Conservation (phyloP, 2,329 filamentous ascomycete species). For the Fusarium guadeloupense region DNA sequence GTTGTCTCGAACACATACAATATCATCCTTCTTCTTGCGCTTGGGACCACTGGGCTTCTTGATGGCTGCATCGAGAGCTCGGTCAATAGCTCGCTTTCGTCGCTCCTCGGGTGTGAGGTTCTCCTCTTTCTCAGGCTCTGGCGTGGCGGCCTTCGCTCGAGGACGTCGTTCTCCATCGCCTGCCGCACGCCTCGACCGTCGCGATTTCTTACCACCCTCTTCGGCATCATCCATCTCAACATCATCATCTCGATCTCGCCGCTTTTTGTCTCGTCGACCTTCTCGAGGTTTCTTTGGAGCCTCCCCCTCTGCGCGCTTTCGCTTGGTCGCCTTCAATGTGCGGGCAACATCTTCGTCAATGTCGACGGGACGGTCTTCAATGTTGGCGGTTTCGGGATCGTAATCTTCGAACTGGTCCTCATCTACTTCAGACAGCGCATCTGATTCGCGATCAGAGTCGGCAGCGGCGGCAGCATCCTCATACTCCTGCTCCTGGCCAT, state of each 20-base stretch:
- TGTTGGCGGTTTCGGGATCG: conserved; percentile 69
- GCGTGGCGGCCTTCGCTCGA: conserved; percentile 55
- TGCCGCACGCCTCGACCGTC: conserved; percentile 59
- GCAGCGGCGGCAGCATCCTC: conserved; percentile 46
- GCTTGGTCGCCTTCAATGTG: conserved; percentile 71
- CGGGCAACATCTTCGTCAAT: conserved; percentile 73
- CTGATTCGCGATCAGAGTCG: conserved; percentile 65
- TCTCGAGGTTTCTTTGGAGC: conserved; percentile 78
- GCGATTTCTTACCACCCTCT: conserved; percentile 54
- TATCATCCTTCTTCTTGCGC: conserved; percentile 84
- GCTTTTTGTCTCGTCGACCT: conserved; percentile 75
- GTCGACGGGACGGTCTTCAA: conserved; percentile 70
- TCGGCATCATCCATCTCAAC: conserved; percentile 58
- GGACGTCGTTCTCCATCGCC: conserved; percentile 58
- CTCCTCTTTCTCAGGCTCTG: conserved; percentile 77
- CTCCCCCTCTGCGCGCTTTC: conserved; percentile 71
- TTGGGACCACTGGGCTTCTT: conserved; percentile 76
- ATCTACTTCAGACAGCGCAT: conserved; percentile 73
- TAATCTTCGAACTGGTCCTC: conserved; percentile 76
- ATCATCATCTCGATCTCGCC: conserved; percentile 59
- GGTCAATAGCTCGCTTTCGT: conserved; percentile 83
- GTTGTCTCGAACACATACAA: conserved; percentile 64
- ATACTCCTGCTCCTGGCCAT: conserved; percentile 53
- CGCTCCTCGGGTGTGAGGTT: conserved; percentile 85
- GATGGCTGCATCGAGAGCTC: conserved; percentile 86